A percentile compares a stretch with the other conserved stretches of the same genome.
Evolutionary conservation across 2,329 filamentous ascomycete genomes (phyloP).

Genomic region (Daldinia sp.): DNA sequence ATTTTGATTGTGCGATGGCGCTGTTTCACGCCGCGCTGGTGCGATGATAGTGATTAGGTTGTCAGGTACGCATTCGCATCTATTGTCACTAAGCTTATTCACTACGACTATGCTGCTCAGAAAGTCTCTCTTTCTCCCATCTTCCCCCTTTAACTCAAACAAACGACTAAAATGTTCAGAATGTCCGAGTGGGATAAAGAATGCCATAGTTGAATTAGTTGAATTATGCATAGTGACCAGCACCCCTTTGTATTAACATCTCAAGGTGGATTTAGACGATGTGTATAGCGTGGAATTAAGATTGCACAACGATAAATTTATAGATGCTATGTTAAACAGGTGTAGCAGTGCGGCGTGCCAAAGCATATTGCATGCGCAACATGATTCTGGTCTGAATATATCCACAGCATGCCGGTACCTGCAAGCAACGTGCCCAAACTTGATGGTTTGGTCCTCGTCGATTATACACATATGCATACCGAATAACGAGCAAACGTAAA

Average conservation of each 20-base stretch:
- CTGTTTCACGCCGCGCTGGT: constrained; percentile 30
- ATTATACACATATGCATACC: background rate
- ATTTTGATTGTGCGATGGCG: constrained; percentile 33
- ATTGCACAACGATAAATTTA: constrained; percentile 1
- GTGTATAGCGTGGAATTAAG: background rate
- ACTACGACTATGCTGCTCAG: background rate
- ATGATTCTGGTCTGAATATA: constrained; percentile 1
- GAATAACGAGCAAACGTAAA: background rate
- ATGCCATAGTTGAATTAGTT: background rate
- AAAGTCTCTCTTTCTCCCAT: background rate
- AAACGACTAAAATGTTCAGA: background rate
- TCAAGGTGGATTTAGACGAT: background rate
- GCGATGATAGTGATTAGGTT: constrained; percentile 10
- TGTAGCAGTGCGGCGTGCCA: constrained; percentile 7
- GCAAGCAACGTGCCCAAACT: constrained; percentile 2
- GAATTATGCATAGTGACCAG: too few relatives aligned
- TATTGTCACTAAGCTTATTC: too few relatives aligned
- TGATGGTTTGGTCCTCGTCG: background rate
- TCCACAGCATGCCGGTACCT: constrained; percentile 1
- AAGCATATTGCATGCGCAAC: background rate
- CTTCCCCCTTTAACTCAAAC: background rate
- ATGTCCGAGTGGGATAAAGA: background rate
- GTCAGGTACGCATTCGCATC: background rate
- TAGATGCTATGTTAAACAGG: background rate
- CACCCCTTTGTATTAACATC: too few relatives aligned